A percentile compares a stretch with the other conserved stretches of the same genome.
These are phyloP conservation scores for Polymyxa betae DNA, from an alignment of 208 protist genomes.

Conservation along the genomic window DNA sequence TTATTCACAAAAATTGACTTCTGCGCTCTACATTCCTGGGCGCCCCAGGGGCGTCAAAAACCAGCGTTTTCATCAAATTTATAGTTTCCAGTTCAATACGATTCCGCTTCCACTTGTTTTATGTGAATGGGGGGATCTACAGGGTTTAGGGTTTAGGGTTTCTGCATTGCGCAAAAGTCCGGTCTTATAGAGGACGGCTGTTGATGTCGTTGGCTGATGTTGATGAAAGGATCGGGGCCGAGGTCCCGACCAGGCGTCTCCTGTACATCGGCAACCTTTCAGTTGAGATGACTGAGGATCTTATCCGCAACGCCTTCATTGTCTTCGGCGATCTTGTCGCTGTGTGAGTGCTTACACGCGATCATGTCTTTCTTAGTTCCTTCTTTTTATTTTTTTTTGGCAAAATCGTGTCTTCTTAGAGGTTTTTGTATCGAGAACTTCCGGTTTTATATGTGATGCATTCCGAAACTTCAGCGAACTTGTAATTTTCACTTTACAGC, in stretches of 20 bases:
- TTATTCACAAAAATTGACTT: no score
- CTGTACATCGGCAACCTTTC: constrained; percentile 59
- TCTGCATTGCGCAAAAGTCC: no score
- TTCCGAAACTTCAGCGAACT: no score
- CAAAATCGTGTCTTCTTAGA: not conserved
- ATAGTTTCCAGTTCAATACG: no score
- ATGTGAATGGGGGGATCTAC: no score
- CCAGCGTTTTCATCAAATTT: no score
- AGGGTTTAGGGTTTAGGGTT: no score
- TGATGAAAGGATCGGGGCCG: not conserved
- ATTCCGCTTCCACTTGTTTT: no score
- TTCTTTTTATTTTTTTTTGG: constrained; percentile 25
- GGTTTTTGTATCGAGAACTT: not conserved
- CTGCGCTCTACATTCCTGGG: no score
- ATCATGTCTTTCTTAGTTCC: constrained; percentile 22
- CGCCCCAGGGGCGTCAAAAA: no score
- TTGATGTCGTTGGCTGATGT: not conserved
- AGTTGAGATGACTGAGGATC: constrained; percentile 57
- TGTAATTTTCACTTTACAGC: no score
- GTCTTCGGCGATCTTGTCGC: constrained; percentile 60
- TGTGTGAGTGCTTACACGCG: constrained; percentile 13
- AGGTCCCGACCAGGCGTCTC: not conserved
- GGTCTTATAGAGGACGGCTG: no score
- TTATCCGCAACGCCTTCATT: constrained; percentile 55
- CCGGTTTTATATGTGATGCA: not conserved